These are phyloP conservation scores for Pyrenula aspistea DNA, from an alignment of 495 filamentous ascomycete species.

Conservation along the genomic window DNA sequence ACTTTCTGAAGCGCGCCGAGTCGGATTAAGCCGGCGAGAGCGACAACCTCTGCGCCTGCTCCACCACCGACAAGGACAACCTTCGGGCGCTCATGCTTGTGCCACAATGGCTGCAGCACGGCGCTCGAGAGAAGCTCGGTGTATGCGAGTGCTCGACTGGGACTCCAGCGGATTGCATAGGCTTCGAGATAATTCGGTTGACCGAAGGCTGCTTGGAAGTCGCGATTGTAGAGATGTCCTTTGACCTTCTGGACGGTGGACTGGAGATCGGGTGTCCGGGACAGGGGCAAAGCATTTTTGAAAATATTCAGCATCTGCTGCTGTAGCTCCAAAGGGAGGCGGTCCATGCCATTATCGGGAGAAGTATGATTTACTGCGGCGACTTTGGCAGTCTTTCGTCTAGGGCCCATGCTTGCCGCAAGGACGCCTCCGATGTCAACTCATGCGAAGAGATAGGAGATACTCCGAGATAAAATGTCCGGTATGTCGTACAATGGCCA, in stretches of 20 bases:
- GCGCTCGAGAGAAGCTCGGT: conserved; percentile 39
- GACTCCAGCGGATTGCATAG: conserved; percentile 82
- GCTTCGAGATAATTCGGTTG: conserved; percentile 52
- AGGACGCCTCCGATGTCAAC: background rate
- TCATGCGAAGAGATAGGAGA: background rate
- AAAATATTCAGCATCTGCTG: conserved; percentile 74
- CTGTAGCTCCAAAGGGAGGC: conserved; percentile 40
- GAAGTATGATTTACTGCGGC: background rate
- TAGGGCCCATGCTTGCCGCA: background rate
- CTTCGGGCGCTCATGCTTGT: conserved; percentile 8
- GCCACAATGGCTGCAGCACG: background rate
- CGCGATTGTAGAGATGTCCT: conserved; percentile 66
- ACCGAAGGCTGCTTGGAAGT: conserved; percentile 74
- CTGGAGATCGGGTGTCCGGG: conserved; percentile 21
- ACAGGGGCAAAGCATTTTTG: conserved; percentile 40
- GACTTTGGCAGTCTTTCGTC: background rate
- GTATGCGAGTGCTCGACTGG: conserved; percentile 72
- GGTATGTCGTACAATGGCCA: background rate
- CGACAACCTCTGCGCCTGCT: conserved; percentile 73
- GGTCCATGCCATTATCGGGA: background rate
- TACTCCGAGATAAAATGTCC: background rate
- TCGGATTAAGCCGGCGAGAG: conserved; percentile 43
- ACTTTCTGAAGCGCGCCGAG: conserved; percentile 14
- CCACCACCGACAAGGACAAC: conserved; percentile 74
- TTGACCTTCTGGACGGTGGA: conserved; percentile 68